Percentiles rank a stretch among this genome's conserved stretches.
phyloP scores from a whole-genome alignment of 192 early-diverging fungal genomes.

The Pecoramyces ruminantium region DNA sequence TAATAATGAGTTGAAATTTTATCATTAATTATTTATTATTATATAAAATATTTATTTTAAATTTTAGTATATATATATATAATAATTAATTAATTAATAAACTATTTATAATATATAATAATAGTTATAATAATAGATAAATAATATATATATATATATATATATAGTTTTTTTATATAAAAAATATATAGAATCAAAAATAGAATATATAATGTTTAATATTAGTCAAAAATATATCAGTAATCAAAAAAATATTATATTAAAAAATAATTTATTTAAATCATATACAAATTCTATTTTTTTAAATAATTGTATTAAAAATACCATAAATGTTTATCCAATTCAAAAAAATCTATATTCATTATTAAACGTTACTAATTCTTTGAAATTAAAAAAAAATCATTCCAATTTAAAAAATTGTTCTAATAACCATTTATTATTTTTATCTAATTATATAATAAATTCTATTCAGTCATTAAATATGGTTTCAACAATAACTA shows the following conservation, averaged over 20 bases:
- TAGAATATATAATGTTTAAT: neutral
- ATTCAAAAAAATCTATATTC: neutral
- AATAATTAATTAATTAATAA: too few relatives aligned
- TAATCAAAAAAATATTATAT: neutral
- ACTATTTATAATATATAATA: too few relatives aligned
- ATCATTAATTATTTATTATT: too few relatives aligned
- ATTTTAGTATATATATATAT: too few relatives aligned
- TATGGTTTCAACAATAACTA: neutral
- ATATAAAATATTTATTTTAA: too few relatives aligned
- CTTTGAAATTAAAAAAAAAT: neutral
- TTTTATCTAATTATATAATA: neutral
- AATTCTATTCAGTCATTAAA: neutral
- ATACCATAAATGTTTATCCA: neutral
- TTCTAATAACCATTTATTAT: neutral
- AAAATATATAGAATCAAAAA: too few relatives aligned
- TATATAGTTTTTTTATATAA: too few relatives aligned
- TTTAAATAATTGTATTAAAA: neutral
- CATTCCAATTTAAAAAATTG: neutral
- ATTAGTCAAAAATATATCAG: neutral
- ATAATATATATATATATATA: too few relatives aligned
- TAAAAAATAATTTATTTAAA: neutral
- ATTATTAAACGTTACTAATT: neutral
- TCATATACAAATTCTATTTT: neutral
- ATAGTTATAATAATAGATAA: too few relatives aligned
- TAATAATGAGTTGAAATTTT: too few relatives aligned